Base-by-base conservation (phyloP, 805 yeast genomes). In the Candida oleophila region DNA sequence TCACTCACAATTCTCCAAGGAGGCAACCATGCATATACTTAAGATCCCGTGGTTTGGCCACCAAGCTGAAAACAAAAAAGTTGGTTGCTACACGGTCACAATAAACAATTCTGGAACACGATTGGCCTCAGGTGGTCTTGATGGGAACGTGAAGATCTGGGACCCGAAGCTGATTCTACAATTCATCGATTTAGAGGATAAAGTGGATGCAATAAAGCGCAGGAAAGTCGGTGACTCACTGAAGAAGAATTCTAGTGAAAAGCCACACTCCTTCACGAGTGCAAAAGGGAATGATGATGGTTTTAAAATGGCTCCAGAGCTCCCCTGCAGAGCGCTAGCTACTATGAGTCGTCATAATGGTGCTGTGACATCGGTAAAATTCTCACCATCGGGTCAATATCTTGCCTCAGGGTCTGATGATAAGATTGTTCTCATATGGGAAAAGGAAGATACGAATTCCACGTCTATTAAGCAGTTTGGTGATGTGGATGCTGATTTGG, bases 261-360 rank as follows among this genome's bases (percentile, higher is more conserved):
- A 14, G 34, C 34, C 34, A 12, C 14, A 30, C 34, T 11, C 34
- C 14, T 35, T 35, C 15, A 52, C 49, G 44, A 56, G 49, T 40
- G 47, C 49, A 48, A 19, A 30, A 42, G 16, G 21, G n/a, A 16
- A 16, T 15, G 22, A 32, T 40, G 8, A 25, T 25, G 30, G 30
- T 25, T 11, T 25, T 25, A 7, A 43, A 44, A 20, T 20, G 22
- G 19, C 33, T 32, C 11, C 30, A 25, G 43, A 33, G 18, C 38
- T 20, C 46, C 33, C 41, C 20, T 19, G 45, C 3, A 21, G 40
- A 18, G 96, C 96, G 3, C 65, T 91, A 15, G 89, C 96, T 48
- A 85, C 94, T 22, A 89, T 94, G 96, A 85, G 94, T 34, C 78
- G 97, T 45, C 99, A 94, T 61, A 89, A 94, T 19, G 99, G 99